Evolutionary conservation across 1,139 yeast species (phyloP), one percentile per base, ranked within the genome.

Genomic region (Lodderomyces margitis): DNA sequence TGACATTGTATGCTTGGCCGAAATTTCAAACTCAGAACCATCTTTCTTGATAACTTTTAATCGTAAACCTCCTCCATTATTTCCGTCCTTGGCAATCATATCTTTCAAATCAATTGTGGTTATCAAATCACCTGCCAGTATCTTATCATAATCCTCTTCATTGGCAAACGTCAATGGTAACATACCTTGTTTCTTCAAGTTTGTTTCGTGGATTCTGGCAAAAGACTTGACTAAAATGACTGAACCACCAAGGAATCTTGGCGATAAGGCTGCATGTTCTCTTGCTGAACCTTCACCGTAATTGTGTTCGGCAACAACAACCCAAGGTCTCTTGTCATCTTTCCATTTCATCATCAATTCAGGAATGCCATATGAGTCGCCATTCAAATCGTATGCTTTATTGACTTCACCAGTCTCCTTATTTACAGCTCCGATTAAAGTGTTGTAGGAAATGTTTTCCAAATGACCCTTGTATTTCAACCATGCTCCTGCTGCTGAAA

Each of bases 401-500:
- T 92, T 92, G 36, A 89, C 97, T 66, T 89, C 95, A 45, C 96
- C 97, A 28, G 96, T 88, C 68, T 91, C 98, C 61, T 87, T 87
- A 64, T 92, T 92, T 47, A 87, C 95, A 12, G 98, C 98, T 49
- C 98, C 98, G 58, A 92, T 92, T 56, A 92, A 75, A 6, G 98
- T 91, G 70, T 92, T 92, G 70, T 92, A 79, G 11, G 97, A 87
- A 52, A 92, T 92, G 67, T 92, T 92, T 62, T 91, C 97, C 57
- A 92, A 75, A 61, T 92, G 98, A 15, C 98, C 98, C 72, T 92
- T 92, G 70, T 92, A 92, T 70, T 92, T 92, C 67, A 92, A 79
- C 98, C 98, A 92, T n/a, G 84, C 94, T 59, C 98, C 98, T 28
- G 98, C 98, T 34, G 98, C 98, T 21, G 97, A 89, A 54, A 92